Evolutionary conservation across 1,139 yeast species (phyloP).

Genomic region (Pichia sp.): DNA sequence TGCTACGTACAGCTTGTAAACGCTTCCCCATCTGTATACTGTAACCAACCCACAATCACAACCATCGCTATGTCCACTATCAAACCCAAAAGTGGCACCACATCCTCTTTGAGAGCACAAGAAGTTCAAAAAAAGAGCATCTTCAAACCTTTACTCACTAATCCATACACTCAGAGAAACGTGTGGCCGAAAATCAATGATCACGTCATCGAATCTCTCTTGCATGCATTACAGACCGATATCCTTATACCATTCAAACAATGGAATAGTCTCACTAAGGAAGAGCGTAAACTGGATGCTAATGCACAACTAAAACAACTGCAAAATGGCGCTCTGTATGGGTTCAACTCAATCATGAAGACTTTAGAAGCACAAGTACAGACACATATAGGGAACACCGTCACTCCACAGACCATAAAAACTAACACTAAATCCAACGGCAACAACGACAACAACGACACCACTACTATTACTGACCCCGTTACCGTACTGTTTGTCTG

Average conservation of each 20-base stretch:
- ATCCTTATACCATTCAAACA: constrained; percentile 34
- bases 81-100: no score
- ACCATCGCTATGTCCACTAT: no score
- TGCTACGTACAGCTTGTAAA: no score
- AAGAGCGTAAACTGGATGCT: constrained; percentile 11
- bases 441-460: no score
- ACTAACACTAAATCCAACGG: no score
- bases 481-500: constrained; percentile 47
- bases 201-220: constrained; percentile 31
- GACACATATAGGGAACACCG: constrained; percentile 11
- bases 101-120: constrained; percentile 10
- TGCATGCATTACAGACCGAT: constrained; percentile 33
- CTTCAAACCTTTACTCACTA: constrained; percentile 54
- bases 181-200: constrained; percentile 47
- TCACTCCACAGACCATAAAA: no score
- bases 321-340: constrained; percentile 33
- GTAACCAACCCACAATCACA: no score
- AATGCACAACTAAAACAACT: neutral
- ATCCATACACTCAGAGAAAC: constrained; percentile 46
- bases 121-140: constrained; percentile 24
- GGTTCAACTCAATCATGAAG: constrained; percentile 50
- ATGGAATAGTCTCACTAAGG: constrained; percentile 24
- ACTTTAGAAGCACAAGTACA: constrained; percentile 44
- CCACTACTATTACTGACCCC: no score
- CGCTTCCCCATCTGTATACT: no score